These are phyloP conservation scores for Aquilaria yunnanensis DNA, from an alignment of 345 rosid genomes.

Conservation along the genomic window DNA sequence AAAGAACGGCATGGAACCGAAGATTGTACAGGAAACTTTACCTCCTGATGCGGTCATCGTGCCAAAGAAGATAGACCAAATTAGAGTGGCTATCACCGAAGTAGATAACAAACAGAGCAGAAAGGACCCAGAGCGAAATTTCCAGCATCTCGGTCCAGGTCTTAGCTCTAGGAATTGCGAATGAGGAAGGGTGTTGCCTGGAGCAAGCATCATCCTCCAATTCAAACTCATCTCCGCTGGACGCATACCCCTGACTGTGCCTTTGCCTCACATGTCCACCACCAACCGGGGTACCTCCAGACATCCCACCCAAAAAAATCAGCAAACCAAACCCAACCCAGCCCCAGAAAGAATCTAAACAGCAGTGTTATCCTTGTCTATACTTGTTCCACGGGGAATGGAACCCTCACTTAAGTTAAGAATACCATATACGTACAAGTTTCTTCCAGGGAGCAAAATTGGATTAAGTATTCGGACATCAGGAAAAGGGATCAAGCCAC, in stretches of 20 bases:
- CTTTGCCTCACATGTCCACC: conserved; percentile 95
- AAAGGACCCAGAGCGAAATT: conserved; percentile 80
- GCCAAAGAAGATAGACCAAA: conserved; percentile 58
- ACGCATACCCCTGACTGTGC: conserved; percentile 88
- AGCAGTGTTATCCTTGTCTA: too few relatives aligned
- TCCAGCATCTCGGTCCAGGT: conserved; percentile 71
- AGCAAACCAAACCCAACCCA: not conserved
- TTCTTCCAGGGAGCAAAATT: too few relatives aligned
- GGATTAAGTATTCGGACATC: too few relatives aligned
- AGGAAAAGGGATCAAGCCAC: too few relatives aligned
- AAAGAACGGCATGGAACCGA: too few relatives aligned
- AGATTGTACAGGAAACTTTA: conserved; percentile 7
- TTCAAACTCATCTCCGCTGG: conserved; percentile 79
- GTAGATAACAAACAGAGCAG: conserved; percentile 67
- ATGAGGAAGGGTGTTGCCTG: conserved; percentile 40
- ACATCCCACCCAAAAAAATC: conserved; percentile 34
- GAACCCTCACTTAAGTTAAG: too few relatives aligned
- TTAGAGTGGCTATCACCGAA: conserved; percentile 78
- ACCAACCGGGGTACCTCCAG: conserved; percentile 84
- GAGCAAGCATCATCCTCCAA: conserved; percentile 93
- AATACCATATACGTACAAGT: too few relatives aligned
- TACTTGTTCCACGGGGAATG: too few relatives aligned
- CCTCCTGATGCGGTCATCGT: conserved; percentile 86
- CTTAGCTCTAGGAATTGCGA: conserved; percentile 30
- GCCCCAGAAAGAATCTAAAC: not conserved